Percentiles rank a stretch among this genome's conserved stretches.
Evolutionary conservation across 2,329 filamentous ascomycete species (phyloP).

Genomic region (Clathrospora elynae): DNA sequence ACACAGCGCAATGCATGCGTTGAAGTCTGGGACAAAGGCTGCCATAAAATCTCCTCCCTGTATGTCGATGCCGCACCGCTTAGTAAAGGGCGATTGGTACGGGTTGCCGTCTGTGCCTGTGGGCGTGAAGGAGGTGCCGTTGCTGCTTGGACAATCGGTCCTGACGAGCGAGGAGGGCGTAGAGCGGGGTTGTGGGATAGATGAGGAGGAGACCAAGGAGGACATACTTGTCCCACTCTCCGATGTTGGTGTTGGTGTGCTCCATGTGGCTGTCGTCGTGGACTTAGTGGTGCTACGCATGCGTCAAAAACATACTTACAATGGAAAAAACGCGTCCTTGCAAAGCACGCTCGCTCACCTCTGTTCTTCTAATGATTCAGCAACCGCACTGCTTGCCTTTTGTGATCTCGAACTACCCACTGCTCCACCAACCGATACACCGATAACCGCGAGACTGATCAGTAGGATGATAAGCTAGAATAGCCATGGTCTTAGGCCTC

Average conservation of each 20-base stretch:
- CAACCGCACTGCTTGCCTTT: not conserved
- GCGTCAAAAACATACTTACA: too few species aligned
- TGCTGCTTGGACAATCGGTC: slow-evolving; percentile 3
- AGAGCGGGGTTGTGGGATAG: not conserved
- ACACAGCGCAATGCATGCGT: slow-evolving; percentile 3
- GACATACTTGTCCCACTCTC: too few species aligned
- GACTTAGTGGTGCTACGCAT: too few species aligned
- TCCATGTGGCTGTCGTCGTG: too few species aligned
- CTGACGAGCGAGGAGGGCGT: not conserved
- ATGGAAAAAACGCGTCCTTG: not conserved
- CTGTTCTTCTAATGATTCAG: not conserved
- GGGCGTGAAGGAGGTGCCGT: slow-evolving; percentile 2
- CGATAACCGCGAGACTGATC: slow-evolving; percentile 1
- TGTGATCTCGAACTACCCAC: not conserved
- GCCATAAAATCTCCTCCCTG: not conserved
- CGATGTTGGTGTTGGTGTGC: too few species aligned
- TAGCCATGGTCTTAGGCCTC: slow-evolving; percentile 5
- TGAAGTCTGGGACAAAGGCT: not conserved
- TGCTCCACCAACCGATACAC: slow-evolving; percentile 1
- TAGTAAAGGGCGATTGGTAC: not conserved
- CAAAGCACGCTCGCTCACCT: not conserved
- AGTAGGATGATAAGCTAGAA: not conserved
- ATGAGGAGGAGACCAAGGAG: too few species aligned
- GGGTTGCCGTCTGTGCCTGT: not conserved
- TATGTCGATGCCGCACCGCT: slow-evolving; percentile 1